Evolutionary conservation across 225 moss, liverwort and hornwort species (phyloP).

Genomic region (Physcomitrium patens): DNA sequence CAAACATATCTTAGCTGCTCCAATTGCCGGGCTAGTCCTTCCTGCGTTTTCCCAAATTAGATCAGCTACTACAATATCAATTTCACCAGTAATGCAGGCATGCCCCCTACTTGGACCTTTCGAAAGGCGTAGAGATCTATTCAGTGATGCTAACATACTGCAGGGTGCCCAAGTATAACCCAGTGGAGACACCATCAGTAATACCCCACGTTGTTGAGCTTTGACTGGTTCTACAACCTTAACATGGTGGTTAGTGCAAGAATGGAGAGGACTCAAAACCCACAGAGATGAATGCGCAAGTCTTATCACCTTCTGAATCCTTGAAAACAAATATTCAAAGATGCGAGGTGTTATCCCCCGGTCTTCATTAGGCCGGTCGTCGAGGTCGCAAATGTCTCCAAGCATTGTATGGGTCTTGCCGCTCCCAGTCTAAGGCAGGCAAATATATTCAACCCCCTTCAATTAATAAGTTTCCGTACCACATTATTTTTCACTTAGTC

Average conservation of each 20-base stretch:
- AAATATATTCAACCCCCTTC: not conserved
- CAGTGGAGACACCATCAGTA: no score
- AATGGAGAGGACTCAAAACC: not conserved
- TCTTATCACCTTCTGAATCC: constrained; percentile 51
- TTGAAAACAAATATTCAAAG: constrained; percentile 63
- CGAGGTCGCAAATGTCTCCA: constrained; percentile 47
- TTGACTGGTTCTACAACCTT: not conserved
- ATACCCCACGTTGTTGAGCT: no score
- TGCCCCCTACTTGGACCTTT: not conserved
- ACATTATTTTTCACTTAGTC: not conserved
- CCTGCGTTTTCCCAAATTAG: constrained; percentile 35
- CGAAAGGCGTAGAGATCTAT: not conserved
- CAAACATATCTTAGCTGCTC: constrained; percentile 60
- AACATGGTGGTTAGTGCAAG: not conserved
- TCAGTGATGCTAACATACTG: not conserved
- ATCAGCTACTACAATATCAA: not conserved
- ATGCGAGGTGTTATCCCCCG: constrained; percentile 65
- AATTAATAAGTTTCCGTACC: not conserved
- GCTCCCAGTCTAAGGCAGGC: constrained; percentile 52
- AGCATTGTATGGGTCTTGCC: constrained; percentile 70
- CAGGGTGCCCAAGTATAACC: not conserved
- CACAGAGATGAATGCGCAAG: not conserved
- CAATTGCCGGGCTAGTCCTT: constrained; percentile 46
- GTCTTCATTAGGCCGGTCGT: constrained; percentile 38
- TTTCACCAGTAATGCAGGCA: not conserved